Base-by-base conservation (phyloP, 371 early-diverging fungal species). In the Mortierella sp. region DNA sequence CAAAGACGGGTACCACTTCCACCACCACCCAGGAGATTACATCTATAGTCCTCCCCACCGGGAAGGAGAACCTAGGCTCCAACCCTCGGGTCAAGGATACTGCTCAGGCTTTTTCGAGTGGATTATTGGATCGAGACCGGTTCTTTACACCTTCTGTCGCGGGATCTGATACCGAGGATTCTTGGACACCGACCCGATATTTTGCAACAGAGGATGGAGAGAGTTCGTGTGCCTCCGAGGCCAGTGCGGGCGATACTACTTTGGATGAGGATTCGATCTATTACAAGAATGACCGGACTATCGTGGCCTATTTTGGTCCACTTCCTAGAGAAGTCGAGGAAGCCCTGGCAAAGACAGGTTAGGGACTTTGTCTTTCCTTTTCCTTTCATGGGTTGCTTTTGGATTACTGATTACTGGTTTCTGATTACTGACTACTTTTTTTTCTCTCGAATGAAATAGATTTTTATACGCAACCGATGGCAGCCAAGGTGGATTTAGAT, bases 261-360 rank as follows among this genome's bases (percentile, higher is more conserved):
- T 67, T 75, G 26, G 76, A 70, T 18, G 76, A 71, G 28, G 76
- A 71, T 14, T 70, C 64, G 23, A 65, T 75, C 47, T 75, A 75
- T 55, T 70, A 62, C 23, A 75, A 75, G 52, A 77, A 68, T 46
- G 66, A 72, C 6, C 60, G 51, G 25, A 77, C 79, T 0, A 45
- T 77, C 2, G 79, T 77, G 18, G 79, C 79, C n/a, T 72, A 64
- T 51, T 62, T 77, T 62, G 72, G 79, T 25, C 72, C 79, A 16
- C 46, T 77, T 58, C 79, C 79, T 5, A 64, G 70, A 29, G 72
- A 77, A 19, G 72, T 69, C 3, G 71, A 72, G 47, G 69, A 69
- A 15, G 72, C 72, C n/a, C 19, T 77, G 68, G 59, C 48, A 28
- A 65, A 57, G 25, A 55, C 79, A 56, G 72, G 79, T 72, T 62